Base-by-base conservation (phyloP, 2,329 filamentous ascomycete species). In the Aspergillus udagawae region DNA sequence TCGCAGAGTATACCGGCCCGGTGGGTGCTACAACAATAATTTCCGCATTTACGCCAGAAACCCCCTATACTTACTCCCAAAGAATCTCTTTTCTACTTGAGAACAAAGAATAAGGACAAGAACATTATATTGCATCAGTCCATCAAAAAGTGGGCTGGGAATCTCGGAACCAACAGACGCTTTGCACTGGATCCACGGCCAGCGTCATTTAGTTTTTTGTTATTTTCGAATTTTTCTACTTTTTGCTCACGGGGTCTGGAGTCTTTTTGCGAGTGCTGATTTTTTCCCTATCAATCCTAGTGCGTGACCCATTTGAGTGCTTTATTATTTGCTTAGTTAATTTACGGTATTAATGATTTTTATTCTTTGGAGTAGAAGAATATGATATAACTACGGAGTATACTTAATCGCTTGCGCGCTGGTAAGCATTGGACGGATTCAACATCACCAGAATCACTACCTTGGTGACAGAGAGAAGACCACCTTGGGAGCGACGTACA, bases 111-210 rank as follows among this genome's bases (percentile, higher is more conserved):
- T 14, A 32, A 6, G 32, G 14, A 38, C 14, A 38, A 38, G 32
- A 17, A 17, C 32, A 38, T 7, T 38, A 45, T 44, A 44, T 44
- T 21, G 14, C 14, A 44, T 44, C 14, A 44, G 17, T 44, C 12
- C 12, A 32, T 38, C 32, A 38, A 17, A 38, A 38, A 38, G 32
- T 38, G 32, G 60, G 58, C 52, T 47, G 51, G 54, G 60, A 60
- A 58, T 61, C 60, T 62, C 60, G 62, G 62, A 63, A 63, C 62
- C 62, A 56, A 54, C 53, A 58, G 59, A 54, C 54, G 56, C 59
- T 59, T 58, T 49, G 55, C 35, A 29, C 51, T 55, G 48, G 32
- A 56, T 57, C 54, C 59, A 56, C 59, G 54, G 32, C 35, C 42
- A 54, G 32, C 50, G 44, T 55, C 52, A 50, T 52, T 51, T 25